Percentiles rank a stretch among this genome's conserved stretches.
Evolutionary conservation across 2,329 filamentous ascomycete genomes (phyloP).

Genomic region (Fusarium pseudoanthophilum): DNA sequence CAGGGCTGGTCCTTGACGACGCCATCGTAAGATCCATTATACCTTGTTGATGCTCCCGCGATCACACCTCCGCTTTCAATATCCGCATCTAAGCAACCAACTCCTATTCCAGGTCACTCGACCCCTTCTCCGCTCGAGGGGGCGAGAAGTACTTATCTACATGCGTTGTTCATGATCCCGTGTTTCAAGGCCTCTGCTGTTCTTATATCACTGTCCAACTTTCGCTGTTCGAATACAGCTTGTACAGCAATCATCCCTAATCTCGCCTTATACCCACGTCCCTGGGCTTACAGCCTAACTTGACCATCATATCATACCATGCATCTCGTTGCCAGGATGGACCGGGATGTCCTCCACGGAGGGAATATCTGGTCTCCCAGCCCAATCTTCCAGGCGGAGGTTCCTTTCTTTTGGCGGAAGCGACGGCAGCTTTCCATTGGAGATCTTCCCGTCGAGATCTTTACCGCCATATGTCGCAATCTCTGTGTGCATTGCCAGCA

Average conservation of each 20-base stretch:
- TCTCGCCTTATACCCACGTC: constrained; percentile 8
- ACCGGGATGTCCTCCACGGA: constrained; percentile 39
- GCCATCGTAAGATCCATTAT: constrained; percentile 35
- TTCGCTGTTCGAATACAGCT: neutral
- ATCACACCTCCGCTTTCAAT: constrained; percentile 25
- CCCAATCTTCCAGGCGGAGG: constrained; percentile 19
- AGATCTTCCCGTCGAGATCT: constrained; percentile 42
- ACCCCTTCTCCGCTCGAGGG: neutral
- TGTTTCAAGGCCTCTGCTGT: neutral
- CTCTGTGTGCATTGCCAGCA: constrained; percentile 43
- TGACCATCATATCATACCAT: constrained; percentile 26
- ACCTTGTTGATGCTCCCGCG: constrained; percentile 22
- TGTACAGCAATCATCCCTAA: neutral
- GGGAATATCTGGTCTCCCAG: constrained; percentile 24
- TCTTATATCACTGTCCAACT: constrained; percentile 3
- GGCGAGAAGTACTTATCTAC: neutral
- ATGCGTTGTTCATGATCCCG: neutral
- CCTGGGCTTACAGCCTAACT: constrained; percentile 6
- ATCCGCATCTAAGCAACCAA: constrained; percentile 1
- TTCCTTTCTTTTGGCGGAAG: constrained; percentile 21
- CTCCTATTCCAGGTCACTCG: constrained; percentile 14
- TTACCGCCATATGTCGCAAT: constrained; percentile 42
- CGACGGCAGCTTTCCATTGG: constrained; percentile 32
- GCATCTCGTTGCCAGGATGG: constrained; percentile 39
- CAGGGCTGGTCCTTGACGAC: constrained; percentile 23